Conservation (phyloP, 108 stramenopile genomes). For the Asterionellopsis glacialis region DNA sequence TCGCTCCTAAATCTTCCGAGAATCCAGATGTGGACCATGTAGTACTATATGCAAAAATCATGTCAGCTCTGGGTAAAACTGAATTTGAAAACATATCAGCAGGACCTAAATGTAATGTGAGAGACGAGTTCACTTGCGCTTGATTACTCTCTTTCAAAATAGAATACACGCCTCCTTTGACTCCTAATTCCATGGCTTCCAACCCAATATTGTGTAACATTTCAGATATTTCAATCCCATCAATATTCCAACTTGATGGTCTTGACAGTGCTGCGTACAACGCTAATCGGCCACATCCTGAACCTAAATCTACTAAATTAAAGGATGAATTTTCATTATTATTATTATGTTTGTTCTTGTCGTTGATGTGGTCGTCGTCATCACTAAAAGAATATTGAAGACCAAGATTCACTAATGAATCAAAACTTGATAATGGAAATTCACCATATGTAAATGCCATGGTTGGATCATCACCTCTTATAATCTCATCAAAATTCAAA, state of each 20-base stretch:
- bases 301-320: conserved; percentile 63
- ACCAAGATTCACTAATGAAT: conserved; percentile 56
- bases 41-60: conserved; percentile 73
- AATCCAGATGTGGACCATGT: conserved; percentile 47
- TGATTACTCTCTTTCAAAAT: not conserved
- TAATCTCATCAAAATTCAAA: not conserved
- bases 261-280: conserved; percentile 60
- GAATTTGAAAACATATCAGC: conserved; percentile 16
- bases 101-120: conserved; percentile 24
- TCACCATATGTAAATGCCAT: conserved; percentile 67
- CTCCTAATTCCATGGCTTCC: conserved; percentile 22
- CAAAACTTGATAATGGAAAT: conserved; percentile 70
- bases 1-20: conserved; percentile 41
- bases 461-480: conserved; percentile 51
- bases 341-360: not conserved
- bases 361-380: too few species aligned
- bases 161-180: not conserved
- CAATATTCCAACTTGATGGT: conserved; percentile 43
- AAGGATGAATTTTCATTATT: conserved; percentile 2
- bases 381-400: conserved; percentile 17
- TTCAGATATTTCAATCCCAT: conserved; percentile 64
- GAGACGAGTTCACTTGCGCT: too few species aligned
- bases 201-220: conserved; percentile 50
- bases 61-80: conserved; percentile 39
- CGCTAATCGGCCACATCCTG: conserved; percentile 64